Percentiles rank a stretch among this genome's conserved stretches.
These are phyloP conservation scores for Candida freyschussii DNA, from an alignment of 1,139 yeast genomes.

Conservation along the genomic window DNA sequence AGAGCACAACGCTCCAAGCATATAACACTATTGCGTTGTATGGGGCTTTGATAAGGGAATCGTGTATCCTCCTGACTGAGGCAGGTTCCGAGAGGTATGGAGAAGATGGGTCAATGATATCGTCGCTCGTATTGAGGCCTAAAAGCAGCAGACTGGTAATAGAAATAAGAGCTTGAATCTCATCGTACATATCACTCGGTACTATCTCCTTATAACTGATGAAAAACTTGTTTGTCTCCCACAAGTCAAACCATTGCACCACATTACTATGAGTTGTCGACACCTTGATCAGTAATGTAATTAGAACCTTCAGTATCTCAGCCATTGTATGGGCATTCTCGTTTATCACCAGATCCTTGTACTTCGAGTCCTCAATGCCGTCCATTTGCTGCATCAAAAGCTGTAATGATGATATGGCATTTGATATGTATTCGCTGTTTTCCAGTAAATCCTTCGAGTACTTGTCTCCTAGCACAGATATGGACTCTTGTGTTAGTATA, in stretches of 20 bases:
- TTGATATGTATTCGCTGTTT: conserved; percentile 25
- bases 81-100: conserved; percentile 42
- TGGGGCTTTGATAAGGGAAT: conserved; percentile 31
- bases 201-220: conserved; percentile 30
- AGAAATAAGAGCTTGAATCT: conserved; percentile 45
- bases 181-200: conserved; percentile 34
- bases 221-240: conserved; percentile 41
- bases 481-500: conserved; percentile 16
- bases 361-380: conserved; percentile 27
- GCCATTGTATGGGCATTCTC: conserved; percentile 38
- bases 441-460: conserved; percentile 25
- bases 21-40: conserved; percentile 51
- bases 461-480: conserved; percentile 17
- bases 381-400: not conserved
- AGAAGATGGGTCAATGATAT: conserved; percentile 32
- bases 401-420: conserved; percentile 10
- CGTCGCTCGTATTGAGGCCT: conserved; percentile 48
- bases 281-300: conserved; percentile 33
- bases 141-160: conserved; percentile 46
- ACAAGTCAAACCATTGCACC: conserved; percentile 52
- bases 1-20: conserved; percentile 67
- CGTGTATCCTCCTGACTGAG: conserved; percentile 39
- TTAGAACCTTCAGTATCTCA: conserved; percentile 43
- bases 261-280: conserved; percentile 32
- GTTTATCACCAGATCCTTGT: conserved; percentile 14